Percentiles rank a stretch among this genome's conserved stretches.
phyloP scores from a whole-genome alignment of 768 basidiomycete species.

The Boletales sp. region DNA sequence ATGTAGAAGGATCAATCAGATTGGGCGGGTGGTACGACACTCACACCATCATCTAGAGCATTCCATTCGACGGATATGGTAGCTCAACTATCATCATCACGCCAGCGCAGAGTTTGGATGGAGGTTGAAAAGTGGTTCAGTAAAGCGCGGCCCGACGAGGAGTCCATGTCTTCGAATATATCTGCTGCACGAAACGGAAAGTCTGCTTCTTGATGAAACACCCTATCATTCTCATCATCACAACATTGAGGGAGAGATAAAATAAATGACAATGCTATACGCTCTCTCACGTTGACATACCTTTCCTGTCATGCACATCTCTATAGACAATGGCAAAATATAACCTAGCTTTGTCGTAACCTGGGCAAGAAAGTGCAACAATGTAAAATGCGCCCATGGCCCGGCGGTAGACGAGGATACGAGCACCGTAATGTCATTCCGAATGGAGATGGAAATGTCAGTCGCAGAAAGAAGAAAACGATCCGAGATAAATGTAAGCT shows the following conservation, averaged over 20 bases:
- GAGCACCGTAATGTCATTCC: slow-evolving; percentile 6
- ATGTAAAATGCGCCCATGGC: slow-evolving; percentile 9
- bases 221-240: background rate
- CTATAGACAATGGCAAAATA: slow-evolving; percentile 10
- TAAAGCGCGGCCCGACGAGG: slow-evolving; percentile 28
- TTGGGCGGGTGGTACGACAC: slow-evolving; percentile 2
- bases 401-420: background rate
- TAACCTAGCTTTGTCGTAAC: slow-evolving; percentile 7
- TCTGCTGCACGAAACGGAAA: slow-evolving; percentile 14
- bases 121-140: slow-evolving; percentile 25
- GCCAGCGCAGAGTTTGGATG: slow-evolving; percentile 41
- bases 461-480: slow-evolving; percentile 19
- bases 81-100: slow-evolving; percentile 18
- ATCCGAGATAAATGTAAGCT: slow-evolving; percentile 18
- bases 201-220: slow-evolving; percentile 8
- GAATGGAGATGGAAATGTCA: slow-evolving; percentile 8
- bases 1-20: background rate
- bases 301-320: background rate
- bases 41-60: slow-evolving; percentile 33
- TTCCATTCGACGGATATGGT: slow-evolving; percentile 20
- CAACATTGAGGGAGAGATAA: slow-evolving; percentile 1
- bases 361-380: slow-evolving; percentile 7
- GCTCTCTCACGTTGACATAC: slow-evolving; percentile 7
- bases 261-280: slow-evolving; percentile 12
- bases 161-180: slow-evolving; percentile 35